Base-by-base conservation (phyloP, 177 flowering plant species). In the Vitis hybrid region DNA sequence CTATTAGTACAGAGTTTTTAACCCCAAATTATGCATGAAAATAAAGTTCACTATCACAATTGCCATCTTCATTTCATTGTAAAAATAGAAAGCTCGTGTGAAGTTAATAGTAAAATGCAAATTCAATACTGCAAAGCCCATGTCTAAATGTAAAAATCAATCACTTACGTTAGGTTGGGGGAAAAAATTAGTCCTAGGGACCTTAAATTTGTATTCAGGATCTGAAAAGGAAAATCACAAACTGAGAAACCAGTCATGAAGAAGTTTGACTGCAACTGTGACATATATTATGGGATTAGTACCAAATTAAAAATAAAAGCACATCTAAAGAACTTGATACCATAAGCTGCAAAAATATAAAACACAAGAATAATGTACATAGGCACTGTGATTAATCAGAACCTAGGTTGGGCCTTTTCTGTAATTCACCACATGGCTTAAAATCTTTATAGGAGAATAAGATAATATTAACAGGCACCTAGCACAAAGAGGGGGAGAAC, bases 81-180 rank as follows among this genome's bases (percentile, higher is more conserved):
- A 66, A 60, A 26, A 11, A 55, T 39, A 19, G 18, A 16, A 15
- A 63, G 48, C 45, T 12, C 56, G 1, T 3, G 56, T 53, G 18
- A 12, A 53, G 56, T 53, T 3, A n/a, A 15, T 53, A 57, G 10
- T 0, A 16, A 11, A 16, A 57, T 57, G 60, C 60, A 19, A 10
- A 2, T 26, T 16, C 18, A 39, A 10, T 57, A 16, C 26, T 14
- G 26, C 20, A 26, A 63, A 63, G 12, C 16, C 13, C 9, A 63
- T 45, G 26, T 5, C 12, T 58, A 66, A 60, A 15, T 33, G 39
- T 51, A 13, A 57, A 45, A 75, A 9, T 29, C 51, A 71, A 50
- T 5, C 19, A 82, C 97, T 83, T 78, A 96, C 99, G 65, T 90
- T 94, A 18, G 98, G 99, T 76, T 92, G 97, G 58, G 99, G 97